Evolutionary conservation across 139 green algal species (phyloP), one percentile per base, ranked within the genome.

Genomic region (Auxenochlorella protothecoides): DNA sequence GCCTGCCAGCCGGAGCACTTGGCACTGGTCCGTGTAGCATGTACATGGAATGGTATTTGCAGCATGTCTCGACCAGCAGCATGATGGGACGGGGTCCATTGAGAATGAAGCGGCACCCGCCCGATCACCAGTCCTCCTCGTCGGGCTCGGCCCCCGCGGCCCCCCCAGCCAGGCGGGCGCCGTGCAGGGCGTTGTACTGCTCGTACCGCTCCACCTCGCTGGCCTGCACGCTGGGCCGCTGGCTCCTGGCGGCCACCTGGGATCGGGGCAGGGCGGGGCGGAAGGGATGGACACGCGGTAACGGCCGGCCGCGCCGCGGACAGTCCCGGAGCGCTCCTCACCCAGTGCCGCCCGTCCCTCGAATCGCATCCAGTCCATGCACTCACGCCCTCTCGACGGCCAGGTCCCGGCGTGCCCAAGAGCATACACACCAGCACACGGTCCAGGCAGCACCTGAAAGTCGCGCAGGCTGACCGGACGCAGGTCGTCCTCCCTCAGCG

Each of bases 131-230:
- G 27, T 78, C 72, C 55, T 80, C 69, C 68, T 68, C 70, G 3
- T 59, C 59, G 4, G 68, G 60, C 4, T 4, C 55, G 2, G 61
- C 27, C 8, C 63, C 69, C 55, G 64, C 16, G 27, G 27, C 27
- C 27, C 27, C 27, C 27, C 27, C 27, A 44, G 27, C 27, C 51
- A 75, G 76, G 55, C 72, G 90, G n/a, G 92, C 90, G 2, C 92
- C 92, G 69, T 96, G 91, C 62, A 82, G 85, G 8, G 75, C 69
- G 69, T 97, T 89, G 74, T 97, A 97, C 56, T 82, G 70, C 56
- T 89, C 79, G 74, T 96, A 96, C 12, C 90, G 89, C 69, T 78
- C 69, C 5, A 97, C 78, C 68, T 97, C 92, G 2, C 66, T 70
- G 0, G 82, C 74, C 55, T 87, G 79, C 57, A 96, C 91, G 6